Evolutionary conservation across 352 stramenopile genomes (phyloP).

Genomic region (Globisporangium camurandrum): DNA sequence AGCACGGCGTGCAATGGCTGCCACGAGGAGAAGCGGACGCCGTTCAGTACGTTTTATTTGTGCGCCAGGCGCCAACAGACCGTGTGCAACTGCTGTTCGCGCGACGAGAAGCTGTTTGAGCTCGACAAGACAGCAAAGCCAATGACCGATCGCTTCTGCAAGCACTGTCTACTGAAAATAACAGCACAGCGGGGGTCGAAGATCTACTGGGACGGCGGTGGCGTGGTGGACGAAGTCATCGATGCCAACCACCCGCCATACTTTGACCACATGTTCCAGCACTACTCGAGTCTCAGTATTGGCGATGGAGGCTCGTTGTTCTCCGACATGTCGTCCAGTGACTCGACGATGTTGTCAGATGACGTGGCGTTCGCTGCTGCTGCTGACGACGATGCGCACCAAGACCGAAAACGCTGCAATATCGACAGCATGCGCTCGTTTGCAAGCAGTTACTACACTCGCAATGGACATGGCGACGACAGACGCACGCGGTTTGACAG

Average conservation of each 20-base stretch:
- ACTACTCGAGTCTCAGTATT: not conserved
- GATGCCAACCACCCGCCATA: slow-evolving; percentile 10
- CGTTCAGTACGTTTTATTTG: slow-evolving; percentile 4
- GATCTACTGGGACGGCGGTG: slow-evolving; percentile 2
- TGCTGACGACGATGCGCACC: not conserved
- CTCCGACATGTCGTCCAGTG: slow-evolving; percentile 4
- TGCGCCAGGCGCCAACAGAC: slow-evolving; percentile 30
- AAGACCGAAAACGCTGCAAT: not conserved
- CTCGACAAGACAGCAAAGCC: slow-evolving; percentile 28
- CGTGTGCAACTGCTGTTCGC: slow-evolving; percentile 39
- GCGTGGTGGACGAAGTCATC: not conserved
- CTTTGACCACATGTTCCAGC: slow-evolving; percentile 12
- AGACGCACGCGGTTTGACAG: not conserved
- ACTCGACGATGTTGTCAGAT: not conserved
- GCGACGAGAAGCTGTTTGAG: slow-evolving; percentile 36
- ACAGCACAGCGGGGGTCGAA: slow-evolving; percentile 5
- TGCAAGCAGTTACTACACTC: not conserved
- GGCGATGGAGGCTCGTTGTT: not conserved
- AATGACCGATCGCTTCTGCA: slow-evolving; percentile 38
- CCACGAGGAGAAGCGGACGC: not conserved
- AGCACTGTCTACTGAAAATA: slow-evolving; percentile 24
- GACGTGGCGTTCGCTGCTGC: not conserved
- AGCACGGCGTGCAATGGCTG: slow-evolving; percentile 1
- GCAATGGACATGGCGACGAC: too few relatives aligned
- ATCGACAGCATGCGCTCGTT: not conserved